Evolutionary conservation across 2,329 filamentous ascomycete genomes (phyloP), one percentile per base, ranked within the genome.

Genomic region (Verticillium zaregamsianum): DNA sequence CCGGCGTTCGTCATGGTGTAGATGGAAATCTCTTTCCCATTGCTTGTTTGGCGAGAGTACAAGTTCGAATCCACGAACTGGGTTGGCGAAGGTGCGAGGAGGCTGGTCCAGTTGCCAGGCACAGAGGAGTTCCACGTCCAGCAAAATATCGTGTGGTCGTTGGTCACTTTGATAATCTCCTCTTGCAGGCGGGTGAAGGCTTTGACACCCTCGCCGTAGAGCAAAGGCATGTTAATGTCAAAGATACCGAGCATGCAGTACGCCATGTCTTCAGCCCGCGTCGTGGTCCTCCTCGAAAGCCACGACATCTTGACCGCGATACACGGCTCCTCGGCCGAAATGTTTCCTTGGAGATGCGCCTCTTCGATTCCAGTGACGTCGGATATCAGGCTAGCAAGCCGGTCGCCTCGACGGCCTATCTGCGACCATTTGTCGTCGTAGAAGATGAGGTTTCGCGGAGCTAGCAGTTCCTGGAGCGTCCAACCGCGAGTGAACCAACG

Each of bases 381-480:
- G 3, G 17, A 52, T 14, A 62, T n/a, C 14, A 35, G 33, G 14
- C 9, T 11, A 14, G 9, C 33, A 3, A 35, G 14, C 14, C 14
- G 33, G 9, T 14, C 33, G 4, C 14, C 33, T 35, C 33, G 33
- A 35, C 9, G 33, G 33, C 33, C 14, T 35, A 35, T 35, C 9
- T 11, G 9, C 33, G 33, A 35, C 33, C 33, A 35, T 7, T 35
- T 12, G 14, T 35, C 33, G 14, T 35, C 33, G 33, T 35, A 35
- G 61, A 78, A 77, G 0, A 62, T 14, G 1, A 77, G 9, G 1
- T 61, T 32, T 2, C 12, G 20, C 1, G 73, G 73, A 0, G 74
- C 89, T 6, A 92, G 79, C 0, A 90, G 87, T 73, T 91, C 86
- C 70, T 89, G 89, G 65, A 89, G 76, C 0, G 87, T 90, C 68